Percentiles rank a stretch among this genome's conserved stretches.
Conservation (phyloP, 2,329 filamentous ascomycete species). For the Biscogniauxia mediterranea region DNA sequence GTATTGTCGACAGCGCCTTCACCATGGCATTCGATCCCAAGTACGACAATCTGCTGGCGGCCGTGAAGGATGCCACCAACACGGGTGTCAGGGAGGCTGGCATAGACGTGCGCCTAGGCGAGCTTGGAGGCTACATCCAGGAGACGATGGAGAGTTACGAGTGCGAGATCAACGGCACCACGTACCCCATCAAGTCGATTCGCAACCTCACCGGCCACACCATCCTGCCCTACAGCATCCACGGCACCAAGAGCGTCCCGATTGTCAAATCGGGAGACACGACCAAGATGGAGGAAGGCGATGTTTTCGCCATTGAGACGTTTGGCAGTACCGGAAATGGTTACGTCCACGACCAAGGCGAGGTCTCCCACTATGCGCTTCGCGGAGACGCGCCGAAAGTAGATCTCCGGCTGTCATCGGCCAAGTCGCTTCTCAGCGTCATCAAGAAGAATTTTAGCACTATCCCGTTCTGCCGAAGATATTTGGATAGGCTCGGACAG, state of each 20-base stretch:
- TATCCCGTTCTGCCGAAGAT: constrained; percentile 84
- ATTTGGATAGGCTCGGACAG: constrained; percentile 88
- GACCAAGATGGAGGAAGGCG: constrained; percentile 97
- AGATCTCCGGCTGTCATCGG: constrained; percentile 73
- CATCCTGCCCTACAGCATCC: constrained; percentile 85
- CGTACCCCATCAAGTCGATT: constrained; percentile 79
- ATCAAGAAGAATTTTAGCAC: constrained; percentile 98
- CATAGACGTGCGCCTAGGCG: constrained; percentile 85
- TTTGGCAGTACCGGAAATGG: constrained; percentile 93
- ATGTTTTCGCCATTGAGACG: constrained; percentile 93
- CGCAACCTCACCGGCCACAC: constrained; percentile 88
- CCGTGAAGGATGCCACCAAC: constrained; percentile 75
- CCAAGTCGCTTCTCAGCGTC: constrained; percentile 79
- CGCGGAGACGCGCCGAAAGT: constrained; percentile 70
- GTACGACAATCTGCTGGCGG: constrained; percentile 71
- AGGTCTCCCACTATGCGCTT: constrained; percentile 86
- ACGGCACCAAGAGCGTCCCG: constrained; percentile 89
- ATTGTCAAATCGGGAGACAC: constrained; percentile 86
- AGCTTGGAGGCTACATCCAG: constrained; percentile 81
- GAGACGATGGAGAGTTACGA: constrained; percentile 94
- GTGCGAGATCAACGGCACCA: constrained; percentile 76
- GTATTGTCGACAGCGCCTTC: constrained; percentile 80
- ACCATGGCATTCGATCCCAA: constrained; percentile 73
- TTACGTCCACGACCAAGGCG: constrained; percentile 82
- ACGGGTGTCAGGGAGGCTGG: constrained; percentile 88